Conservation (phyloP, 305 asterid genomes). For the Solanum hybrid region DNA sequence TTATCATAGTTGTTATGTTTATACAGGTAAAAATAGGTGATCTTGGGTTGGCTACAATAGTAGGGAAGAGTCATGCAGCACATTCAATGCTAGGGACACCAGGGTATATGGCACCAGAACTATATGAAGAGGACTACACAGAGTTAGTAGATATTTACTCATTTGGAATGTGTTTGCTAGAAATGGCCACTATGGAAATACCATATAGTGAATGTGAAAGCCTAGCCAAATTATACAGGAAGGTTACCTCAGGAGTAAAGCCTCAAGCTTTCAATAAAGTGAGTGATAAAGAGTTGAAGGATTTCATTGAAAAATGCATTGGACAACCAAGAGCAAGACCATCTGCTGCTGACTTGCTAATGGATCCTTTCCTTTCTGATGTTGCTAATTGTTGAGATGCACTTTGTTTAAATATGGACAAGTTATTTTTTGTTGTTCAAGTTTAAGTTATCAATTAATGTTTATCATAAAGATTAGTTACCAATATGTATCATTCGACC, state of each 20-base stretch:
- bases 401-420: background rate
- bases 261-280: slow-evolving; percentile 18
- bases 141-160: slow-evolving; percentile 18
- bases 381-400: background rate
- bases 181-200: slow-evolving; percentile 18
- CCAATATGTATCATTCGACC: background rate
- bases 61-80: slow-evolving; percentile 19
- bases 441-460: background rate
- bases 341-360: slow-evolving; percentile 16
- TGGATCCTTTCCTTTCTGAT: slow-evolving; percentile 11
- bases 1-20: background rate
- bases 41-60: slow-evolving; percentile 17
- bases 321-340: slow-evolving; percentile 20
- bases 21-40: slow-evolving; percentile 21
- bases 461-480: background rate
- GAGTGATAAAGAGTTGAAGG: slow-evolving; percentile 9
- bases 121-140: slow-evolving; percentile 16
- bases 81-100: slow-evolving; percentile 20
- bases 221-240: slow-evolving; percentile 15
- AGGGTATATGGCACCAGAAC: slow-evolving; percentile 22
- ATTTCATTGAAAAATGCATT: slow-evolving; percentile 14
- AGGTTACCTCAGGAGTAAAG: slow-evolving; percentile 12
- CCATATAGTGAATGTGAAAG: slow-evolving; percentile 22
- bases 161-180: slow-evolving; percentile 19
- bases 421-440: background rate